Conservation (phyloP, 202 grass and related monocot genomes). For the Bolboschoenoplectus hybrid region DNA sequence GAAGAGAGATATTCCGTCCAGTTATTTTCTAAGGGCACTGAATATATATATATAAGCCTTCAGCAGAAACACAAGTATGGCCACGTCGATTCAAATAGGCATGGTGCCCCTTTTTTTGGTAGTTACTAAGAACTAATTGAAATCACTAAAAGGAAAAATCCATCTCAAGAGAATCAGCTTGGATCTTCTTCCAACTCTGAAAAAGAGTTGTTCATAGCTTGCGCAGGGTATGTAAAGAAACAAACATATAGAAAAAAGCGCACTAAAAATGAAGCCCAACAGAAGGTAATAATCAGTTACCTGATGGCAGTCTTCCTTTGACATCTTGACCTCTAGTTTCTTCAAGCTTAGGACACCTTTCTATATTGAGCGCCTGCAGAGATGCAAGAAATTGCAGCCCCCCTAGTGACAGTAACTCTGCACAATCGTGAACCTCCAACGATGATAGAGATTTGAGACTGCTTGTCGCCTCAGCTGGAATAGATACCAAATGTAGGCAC, state of each 20-base stretch:
- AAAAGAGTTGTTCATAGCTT: neutral
- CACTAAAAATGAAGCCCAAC: neutral
- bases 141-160: no score
- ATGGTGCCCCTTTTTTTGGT: no score
- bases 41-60: no score
- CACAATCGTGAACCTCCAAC: neutral
- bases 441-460: constrained; percentile 1
- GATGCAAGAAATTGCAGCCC: constrained; percentile 10
- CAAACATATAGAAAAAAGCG: neutral
- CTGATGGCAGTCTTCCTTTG: neutral
- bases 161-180: neutral
- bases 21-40: neutral
- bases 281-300: neutral
- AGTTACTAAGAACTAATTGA: no score
- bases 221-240: neutral
- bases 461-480: neutral
- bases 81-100: no score
- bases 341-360: constrained; percentile 18
- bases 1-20: neutral
- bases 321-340: neutral
- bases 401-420: constrained; percentile 3
- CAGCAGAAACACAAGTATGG: no score
- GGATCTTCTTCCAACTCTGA: neutral
- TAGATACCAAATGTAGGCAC: neutral
- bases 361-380: neutral